Percentiles rank a stretch among this genome's conserved stretches.
Evolutionary conservation across 352 stramenopile species (phyloP).

Genomic region (Poterioochromonas sp.): DNA sequence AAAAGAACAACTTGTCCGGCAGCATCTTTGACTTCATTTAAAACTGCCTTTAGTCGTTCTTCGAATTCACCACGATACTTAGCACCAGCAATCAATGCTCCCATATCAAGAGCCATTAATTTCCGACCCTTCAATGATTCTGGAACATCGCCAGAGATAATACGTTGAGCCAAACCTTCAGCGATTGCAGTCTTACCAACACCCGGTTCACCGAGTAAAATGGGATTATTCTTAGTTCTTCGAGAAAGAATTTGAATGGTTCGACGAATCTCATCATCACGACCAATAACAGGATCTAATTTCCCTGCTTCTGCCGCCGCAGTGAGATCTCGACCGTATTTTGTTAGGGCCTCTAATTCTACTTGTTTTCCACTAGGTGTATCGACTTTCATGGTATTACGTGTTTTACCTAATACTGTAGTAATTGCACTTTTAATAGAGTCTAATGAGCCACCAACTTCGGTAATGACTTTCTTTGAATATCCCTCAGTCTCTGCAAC

Average conservation of each 20-base stretch:
- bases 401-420: constrained; percentile 52
- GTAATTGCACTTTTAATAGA: constrained; percentile 60
- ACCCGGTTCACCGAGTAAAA: constrained; percentile 91
- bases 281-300: constrained; percentile 86
- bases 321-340: constrained; percentile 92
- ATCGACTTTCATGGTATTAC: constrained; percentile 61
- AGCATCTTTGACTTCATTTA: constrained; percentile 85
- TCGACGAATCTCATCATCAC: constrained; percentile 84
- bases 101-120: constrained; percentile 86
- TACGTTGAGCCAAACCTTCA: constrained; percentile 88
- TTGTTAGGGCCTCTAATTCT: constrained; percentile 79
- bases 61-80: constrained; percentile 89
- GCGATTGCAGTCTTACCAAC: constrained; percentile 84
- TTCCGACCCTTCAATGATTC: constrained; percentile 81
- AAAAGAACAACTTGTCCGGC: constrained; percentile 89
- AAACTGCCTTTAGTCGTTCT: constrained; percentile 86
- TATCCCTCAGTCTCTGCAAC: background rate
- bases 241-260: constrained; percentile 87
- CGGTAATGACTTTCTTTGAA: constrained; percentile 50
- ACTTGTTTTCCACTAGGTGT: too few relatives aligned
- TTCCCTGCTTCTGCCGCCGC: constrained; percentile 80
- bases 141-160: constrained; percentile 83
- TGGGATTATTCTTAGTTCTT: constrained; percentile 95
- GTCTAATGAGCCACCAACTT: constrained; percentile 56
- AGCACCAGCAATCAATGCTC: constrained; percentile 83